These are phyloP conservation scores for Plasmopara halstedii DNA, from an alignment of 352 stramenopile species.

Conservation along the genomic window DNA sequence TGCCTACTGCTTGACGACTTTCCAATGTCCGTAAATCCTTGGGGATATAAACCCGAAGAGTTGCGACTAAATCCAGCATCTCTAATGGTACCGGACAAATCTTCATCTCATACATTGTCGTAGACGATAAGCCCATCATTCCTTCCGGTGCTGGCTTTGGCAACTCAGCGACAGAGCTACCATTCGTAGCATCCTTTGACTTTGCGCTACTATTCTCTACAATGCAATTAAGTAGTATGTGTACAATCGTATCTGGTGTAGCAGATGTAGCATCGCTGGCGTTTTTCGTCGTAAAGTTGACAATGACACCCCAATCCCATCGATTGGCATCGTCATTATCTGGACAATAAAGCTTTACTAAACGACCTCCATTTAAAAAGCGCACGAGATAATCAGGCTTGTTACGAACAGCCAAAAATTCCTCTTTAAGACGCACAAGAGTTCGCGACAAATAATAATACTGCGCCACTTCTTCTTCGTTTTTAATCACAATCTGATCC, in stretches of 20 bases:
- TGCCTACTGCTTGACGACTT: conserved; percentile 65
- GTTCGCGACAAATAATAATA: conserved; percentile 89
- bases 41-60: conserved; percentile 77
- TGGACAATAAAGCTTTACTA: conserved; percentile 78
- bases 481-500: conserved; percentile 86
- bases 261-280: conserved; percentile 55
- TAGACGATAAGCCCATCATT: conserved; percentile 47
- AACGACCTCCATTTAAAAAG: conserved; percentile 91
- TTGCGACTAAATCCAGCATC: conserved; percentile 71
- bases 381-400: conserved; percentile 88
- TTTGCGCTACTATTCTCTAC: conserved; percentile 16
- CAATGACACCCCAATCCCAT: conserved; percentile 82
- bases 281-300: conserved; percentile 82
- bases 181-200: conserved; percentile 19
- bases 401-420: conserved; percentile 89
- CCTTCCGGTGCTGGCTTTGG: conserved; percentile 48
- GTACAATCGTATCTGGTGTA: conserved; percentile 59
- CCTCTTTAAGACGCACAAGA: conserved; percentile 87
- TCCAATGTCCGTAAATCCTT: conserved; percentile 74
- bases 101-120: conserved; percentile 66
- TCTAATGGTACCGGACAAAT: conserved; percentile 76
- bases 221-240: conserved; percentile 73
- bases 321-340: conserved; percentile 39
- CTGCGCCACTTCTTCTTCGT: conserved; percentile 82
- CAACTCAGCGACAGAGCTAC: conserved; percentile 26